These are phyloP conservation scores for Wickerhamomyces alni DNA, from an alignment of 805 yeast species.

Conservation along the genomic window DNA sequence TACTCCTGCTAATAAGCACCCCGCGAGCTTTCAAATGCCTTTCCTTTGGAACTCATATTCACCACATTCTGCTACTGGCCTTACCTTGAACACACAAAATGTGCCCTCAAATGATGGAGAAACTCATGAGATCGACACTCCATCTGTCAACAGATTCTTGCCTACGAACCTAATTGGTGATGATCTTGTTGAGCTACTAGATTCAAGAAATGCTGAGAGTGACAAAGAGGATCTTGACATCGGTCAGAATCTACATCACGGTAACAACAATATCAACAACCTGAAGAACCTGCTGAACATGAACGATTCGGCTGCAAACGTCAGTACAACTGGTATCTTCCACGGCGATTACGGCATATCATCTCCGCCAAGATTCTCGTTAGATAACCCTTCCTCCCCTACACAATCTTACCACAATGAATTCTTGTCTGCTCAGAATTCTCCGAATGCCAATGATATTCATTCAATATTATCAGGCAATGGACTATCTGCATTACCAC, in stretches of 20 bases:
- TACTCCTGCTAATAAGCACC: background rate
- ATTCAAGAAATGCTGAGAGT: background rate
- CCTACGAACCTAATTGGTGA: slow-evolving; percentile 29
- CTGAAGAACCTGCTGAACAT: background rate
- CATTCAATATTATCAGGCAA: slow-evolving; percentile 19
- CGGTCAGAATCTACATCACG: background rate
- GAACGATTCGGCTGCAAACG: slow-evolving; percentile 11
- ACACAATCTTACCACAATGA: slow-evolving; percentile 16
- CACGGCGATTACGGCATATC: slow-evolving; percentile 14
- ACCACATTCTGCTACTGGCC: slow-evolving; percentile 3
- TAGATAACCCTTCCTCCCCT: slow-evolving; percentile 15
- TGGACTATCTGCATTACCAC: slow-evolving; percentile 5
- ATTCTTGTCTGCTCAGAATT: slow-evolving; percentile 17
- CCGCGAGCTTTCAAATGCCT: slow-evolving; percentile 2
- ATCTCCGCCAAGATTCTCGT: slow-evolving; percentile 9
- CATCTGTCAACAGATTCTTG: slow-evolving; percentile 28
- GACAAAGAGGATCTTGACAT: background rate
- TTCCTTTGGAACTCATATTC: slow-evolving; percentile 8
- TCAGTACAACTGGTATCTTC: slow-evolving; percentile 14
- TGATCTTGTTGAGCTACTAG: slow-evolving; percentile 14
- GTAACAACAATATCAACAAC: slow-evolving; percentile 2
- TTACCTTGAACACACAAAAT: slow-evolving; percentile 9
- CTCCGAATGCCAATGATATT: slow-evolving; percentile 19
- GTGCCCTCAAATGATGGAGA: background rate
- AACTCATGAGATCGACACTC: slow-evolving; percentile 26